A percentile compares a stretch with the other conserved stretches of the same genome.
phyloP scores from a whole-genome alignment of 2,329 filamentous ascomycete genomes.

The Neonectria coccinea region DNA sequence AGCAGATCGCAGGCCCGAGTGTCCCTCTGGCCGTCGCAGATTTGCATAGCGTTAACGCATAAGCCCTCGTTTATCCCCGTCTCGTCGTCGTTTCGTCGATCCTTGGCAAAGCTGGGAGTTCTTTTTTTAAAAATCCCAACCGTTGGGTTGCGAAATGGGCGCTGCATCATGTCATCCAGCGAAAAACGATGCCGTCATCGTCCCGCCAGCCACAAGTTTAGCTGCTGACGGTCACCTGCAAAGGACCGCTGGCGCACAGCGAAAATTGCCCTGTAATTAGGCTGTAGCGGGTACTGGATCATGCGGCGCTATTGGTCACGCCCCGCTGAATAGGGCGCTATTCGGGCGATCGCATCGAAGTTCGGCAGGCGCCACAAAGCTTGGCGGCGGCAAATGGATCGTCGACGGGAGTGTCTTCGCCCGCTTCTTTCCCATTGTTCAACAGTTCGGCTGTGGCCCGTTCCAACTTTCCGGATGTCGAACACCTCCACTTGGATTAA shows the following conservation, averaged over 20 bases:
- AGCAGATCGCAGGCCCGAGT: not conserved
- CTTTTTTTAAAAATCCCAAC: too few species aligned
- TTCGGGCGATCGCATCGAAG: conserved; percentile 1
- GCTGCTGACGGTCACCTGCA: conserved; percentile 6
- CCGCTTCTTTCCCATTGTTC: not conserved
- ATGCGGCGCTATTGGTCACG: not conserved
- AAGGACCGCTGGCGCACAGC: not conserved
- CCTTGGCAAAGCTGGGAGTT: not conserved
- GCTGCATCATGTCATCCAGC: not conserved
- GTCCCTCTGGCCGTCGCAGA: not conserved
- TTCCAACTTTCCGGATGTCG: not conserved
- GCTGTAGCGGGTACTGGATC: not conserved
- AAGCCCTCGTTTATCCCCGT: not conserved
- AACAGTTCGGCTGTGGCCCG: not conserved
- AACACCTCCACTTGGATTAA: not conserved
- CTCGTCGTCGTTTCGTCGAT: not conserved
- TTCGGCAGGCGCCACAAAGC: conserved; percentile 10
- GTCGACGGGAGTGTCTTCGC: not conserved
- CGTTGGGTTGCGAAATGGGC: not conserved
- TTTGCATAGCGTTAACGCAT: not conserved
- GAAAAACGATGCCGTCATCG: conserved; percentile 6
- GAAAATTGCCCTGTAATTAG: not conserved
- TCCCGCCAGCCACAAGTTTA: not conserved
- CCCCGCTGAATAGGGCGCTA: not conserved
- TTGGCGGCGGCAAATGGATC: conserved; percentile 2